These are phyloP conservation scores for Apiospora koreana DNA, from an alignment of 2,329 filamentous ascomycete genomes.

Conservation along the genomic window DNA sequence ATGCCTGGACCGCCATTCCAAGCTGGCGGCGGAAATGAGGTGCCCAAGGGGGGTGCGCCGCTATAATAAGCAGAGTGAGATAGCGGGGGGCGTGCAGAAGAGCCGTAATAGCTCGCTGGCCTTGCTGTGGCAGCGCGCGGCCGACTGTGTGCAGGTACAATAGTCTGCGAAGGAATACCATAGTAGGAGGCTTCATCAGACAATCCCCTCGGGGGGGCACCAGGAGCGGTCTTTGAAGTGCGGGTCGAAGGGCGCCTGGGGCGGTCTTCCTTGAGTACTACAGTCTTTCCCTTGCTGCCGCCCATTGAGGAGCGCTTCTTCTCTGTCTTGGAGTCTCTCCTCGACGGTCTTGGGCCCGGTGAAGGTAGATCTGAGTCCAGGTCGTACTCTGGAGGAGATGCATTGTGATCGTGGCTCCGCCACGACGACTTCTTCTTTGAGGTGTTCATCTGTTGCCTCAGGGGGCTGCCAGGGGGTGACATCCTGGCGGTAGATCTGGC, in stretches of 20 bases:
- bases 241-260: slow-evolving; percentile 34
- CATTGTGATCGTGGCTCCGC: neutral
- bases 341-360: slow-evolving; percentile 20
- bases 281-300: slow-evolving; percentile 13
- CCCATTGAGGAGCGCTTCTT: slow-evolving; percentile 23
- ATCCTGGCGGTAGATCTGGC: neutral
- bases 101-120: slow-evolving; percentile 37
- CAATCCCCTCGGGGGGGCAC: slow-evolving; percentile 27
- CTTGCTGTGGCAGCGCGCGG: slow-evolving; percentile 42
- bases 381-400: slow-evolving; percentile 23
- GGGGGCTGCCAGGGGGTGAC: neutral
- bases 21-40: slow-evolving; percentile 29
- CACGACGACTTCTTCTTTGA: slow-evolving; percentile 14
- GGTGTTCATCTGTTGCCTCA: slow-evolving; percentile 10
- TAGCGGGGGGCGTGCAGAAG: slow-evolving; percentile 33
- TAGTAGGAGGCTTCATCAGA: slow-evolving; percentile 42
- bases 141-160: slow-evolving; percentile 33
- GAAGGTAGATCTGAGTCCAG: slow-evolving; percentile 10
- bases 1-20: slow-evolving; percentile 7
- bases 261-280: slow-evolving; percentile 13
- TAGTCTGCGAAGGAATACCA: slow-evolving; percentile 35
- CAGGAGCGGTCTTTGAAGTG: slow-evolving; percentile 39
- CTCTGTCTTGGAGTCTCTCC: slow-evolving; percentile 34
- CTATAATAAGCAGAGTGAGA: slow-evolving; percentile 36
- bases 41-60: slow-evolving; percentile 26